A percentile compares a stretch with the other conserved stretches of the same genome.
phyloP scores from a whole-genome alignment of 257 asterid species.

The Nyctanthes arbortristis region DNA sequence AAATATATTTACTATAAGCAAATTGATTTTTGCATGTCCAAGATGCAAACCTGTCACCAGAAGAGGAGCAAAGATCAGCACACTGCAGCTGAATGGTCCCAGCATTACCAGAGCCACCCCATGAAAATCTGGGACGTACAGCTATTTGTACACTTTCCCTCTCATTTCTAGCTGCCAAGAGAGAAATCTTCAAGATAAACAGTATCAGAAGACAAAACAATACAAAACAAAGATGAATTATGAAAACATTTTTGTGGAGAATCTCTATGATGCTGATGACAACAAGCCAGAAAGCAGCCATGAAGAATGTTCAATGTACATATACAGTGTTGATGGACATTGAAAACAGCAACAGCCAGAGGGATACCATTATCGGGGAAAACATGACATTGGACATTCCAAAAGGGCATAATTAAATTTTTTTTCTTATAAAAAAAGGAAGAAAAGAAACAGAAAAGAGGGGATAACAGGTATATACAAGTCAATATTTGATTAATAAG shows the following conservation, averaged over 20 bases:
- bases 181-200: slow-evolving; percentile 77
- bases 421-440: too few relatives aligned
- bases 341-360: not conserved
- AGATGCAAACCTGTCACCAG: slow-evolving; percentile 78
- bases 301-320: slow-evolving; percentile 6
- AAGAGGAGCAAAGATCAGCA: slow-evolving; percentile 71
- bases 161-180: slow-evolving; percentile 95
- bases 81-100: slow-evolving; percentile 84
- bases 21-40: slow-evolving; percentile 16
- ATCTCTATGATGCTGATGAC: slow-evolving; percentile 4
- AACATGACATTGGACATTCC: slow-evolving; percentile 8
- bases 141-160: slow-evolving; percentile 95
- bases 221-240: not conserved
- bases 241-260: slow-evolving; percentile 14
- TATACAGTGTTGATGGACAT: slow-evolving; percentile 7
- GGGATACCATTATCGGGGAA: not conserved
- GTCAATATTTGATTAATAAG: too few relatives aligned
- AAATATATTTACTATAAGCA: slow-evolving; percentile 15
- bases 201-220: slow-evolving; percentile 33
- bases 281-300: not conserved
- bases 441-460: too few relatives aligned
- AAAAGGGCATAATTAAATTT: not conserved
- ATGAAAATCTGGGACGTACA: slow-evolving; percentile 89
- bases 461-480: too few relatives aligned
- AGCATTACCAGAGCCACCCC: slow-evolving; percentile 77